A percentile compares a stretch with the other conserved stretches of the same genome.
Conservation (phyloP, 2,329 filamentous ascomycete species). For the Verticillium klebahnii region DNA sequence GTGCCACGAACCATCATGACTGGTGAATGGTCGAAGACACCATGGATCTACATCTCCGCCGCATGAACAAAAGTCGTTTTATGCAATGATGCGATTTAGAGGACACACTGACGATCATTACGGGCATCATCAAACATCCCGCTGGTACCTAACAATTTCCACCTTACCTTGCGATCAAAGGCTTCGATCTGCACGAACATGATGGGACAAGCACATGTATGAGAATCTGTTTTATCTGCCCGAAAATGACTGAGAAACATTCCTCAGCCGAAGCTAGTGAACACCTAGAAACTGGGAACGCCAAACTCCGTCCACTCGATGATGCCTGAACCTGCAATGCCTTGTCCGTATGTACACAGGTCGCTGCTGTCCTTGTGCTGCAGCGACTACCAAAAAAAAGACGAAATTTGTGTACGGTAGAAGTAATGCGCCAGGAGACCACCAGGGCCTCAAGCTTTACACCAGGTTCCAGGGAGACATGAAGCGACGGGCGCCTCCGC, state of each 20-base stretch:
- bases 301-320: not conserved
- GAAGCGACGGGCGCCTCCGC: constrained; percentile 8
- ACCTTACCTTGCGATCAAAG: too few species aligned
- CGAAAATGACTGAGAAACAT: not conserved
- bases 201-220: too few species aligned
- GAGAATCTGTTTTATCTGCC: not conserved
- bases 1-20: too few species aligned
- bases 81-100: too few species aligned
- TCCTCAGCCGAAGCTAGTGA: not conserved
- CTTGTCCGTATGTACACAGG: not conserved
- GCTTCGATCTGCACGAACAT: too few species aligned
- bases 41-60: too few species aligned
- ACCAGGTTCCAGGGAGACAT: not conserved
- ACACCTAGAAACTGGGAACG: not conserved
- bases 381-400: not conserved
- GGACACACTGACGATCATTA: too few species aligned
- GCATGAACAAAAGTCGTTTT: too few species aligned
- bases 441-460: not conserved
- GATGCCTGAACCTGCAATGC: not conserved
- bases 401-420: not conserved
- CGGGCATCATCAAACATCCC: too few species aligned
- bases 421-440: not conserved
- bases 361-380: not conserved
- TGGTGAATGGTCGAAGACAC: too few species aligned
- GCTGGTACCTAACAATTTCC: too few species aligned